phyloP scores from a whole-genome alignment of 2,329 filamentous ascomycete genomes.

The Colletotrichum viniferum region DNA sequence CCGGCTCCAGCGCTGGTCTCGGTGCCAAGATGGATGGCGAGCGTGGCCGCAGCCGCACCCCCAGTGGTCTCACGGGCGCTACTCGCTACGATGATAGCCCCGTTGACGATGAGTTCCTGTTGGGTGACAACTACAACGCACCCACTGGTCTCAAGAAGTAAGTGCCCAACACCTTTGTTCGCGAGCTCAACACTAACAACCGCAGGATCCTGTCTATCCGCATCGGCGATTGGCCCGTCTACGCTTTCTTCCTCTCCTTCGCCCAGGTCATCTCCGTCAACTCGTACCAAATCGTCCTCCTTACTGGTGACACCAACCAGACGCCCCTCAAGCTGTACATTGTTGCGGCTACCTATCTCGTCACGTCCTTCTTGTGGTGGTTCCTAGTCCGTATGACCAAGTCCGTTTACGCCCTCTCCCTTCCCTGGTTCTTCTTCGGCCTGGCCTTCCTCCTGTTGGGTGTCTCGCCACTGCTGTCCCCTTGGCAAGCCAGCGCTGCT shows the following conservation, averaged over 20 bases:
- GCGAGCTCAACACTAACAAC: neutral
- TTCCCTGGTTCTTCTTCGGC: conserved; percentile 68
- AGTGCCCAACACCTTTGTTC: conserved; percentile 33
- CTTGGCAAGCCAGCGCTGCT: conserved; percentile 41
- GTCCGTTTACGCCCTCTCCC: conserved; percentile 60
- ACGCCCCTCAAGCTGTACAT: conserved; percentile 63
- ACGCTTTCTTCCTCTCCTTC: conserved; percentile 64
- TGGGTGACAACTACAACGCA: conserved; percentile 60
- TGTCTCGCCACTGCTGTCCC: conserved; percentile 57
- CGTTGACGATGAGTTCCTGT: conserved; percentile 50
- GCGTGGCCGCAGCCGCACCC: conserved; percentile 26
- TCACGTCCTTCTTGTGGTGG: conserved; percentile 67
- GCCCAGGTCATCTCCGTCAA: conserved; percentile 69
- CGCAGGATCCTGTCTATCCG: conserved; percentile 49
- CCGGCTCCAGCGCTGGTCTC: conserved; percentile 22
- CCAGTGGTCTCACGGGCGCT: conserved; percentile 33
- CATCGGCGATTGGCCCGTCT: conserved; percentile 68
- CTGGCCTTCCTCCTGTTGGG: conserved; percentile 68
- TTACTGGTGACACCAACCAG: conserved; percentile 66
- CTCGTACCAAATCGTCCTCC: conserved; percentile 71
- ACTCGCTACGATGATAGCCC: conserved; percentile 15
- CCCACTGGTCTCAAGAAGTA: conserved; percentile 60
- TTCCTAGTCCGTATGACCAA: conserved; percentile 61
- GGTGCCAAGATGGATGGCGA: conserved; percentile 24
- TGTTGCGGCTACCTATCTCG: conserved; percentile 63